Evolutionary conservation across 306 rosid species (phyloP).

Genomic region (Leucaena leucocephala): DNA sequence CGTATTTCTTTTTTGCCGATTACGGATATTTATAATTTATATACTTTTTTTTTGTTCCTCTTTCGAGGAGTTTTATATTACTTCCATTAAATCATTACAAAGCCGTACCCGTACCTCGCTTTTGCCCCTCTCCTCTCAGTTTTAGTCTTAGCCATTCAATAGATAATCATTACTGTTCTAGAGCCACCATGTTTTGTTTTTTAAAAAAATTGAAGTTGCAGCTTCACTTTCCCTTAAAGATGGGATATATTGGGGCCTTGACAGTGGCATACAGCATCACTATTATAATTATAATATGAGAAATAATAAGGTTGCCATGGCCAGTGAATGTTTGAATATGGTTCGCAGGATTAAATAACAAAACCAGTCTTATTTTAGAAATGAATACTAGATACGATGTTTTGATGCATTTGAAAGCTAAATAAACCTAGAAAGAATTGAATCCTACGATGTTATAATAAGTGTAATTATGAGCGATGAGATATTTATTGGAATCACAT

Average conservation of each 20-base stretch:
- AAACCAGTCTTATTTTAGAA: background rate
- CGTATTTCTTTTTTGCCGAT: background rate
- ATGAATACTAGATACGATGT: background rate
- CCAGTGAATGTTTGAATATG: background rate
- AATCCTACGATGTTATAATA: background rate
- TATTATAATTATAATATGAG: conserved; percentile 7
- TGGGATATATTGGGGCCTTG: conserved; percentile 1
- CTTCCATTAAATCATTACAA: background rate
- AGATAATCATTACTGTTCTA: conserved; percentile 30
- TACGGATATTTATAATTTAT: background rate
- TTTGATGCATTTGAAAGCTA: background rate
- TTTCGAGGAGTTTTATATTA: background rate
- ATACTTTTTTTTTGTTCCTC: background rate
- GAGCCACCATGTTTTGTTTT: background rate
- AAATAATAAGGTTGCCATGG: conserved; percentile 3
- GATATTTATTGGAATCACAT: background rate
- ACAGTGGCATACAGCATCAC: background rate
- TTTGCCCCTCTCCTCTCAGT: background rate
- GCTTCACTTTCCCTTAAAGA: background rate
- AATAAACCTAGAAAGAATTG: background rate
- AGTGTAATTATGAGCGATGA: background rate
- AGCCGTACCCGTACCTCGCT: conserved; percentile 6
- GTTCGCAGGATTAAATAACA: background rate
- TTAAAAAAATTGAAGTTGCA: background rate
- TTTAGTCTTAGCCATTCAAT: conserved; percentile 9